phyloP scores from a whole-genome alignment of 108 stramenopile species.

The Fragilariopsis cylindrus region DNA sequence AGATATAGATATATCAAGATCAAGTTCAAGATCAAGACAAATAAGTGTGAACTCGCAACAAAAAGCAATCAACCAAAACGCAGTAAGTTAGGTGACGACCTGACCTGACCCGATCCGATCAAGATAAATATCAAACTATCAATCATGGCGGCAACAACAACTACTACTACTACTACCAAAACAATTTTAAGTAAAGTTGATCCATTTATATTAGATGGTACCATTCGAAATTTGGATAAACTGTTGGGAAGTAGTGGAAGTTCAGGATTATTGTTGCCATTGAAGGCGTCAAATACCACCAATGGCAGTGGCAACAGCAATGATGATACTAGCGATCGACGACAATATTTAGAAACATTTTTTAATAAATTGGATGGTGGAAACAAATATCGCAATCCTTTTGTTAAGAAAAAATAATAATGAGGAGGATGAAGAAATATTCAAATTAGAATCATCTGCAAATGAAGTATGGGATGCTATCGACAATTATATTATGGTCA shows the following conservation, averaged over 20 bases:
- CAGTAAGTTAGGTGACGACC: too few species aligned
- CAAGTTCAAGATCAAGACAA: too few species aligned
- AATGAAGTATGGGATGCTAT: constrained; percentile 96
- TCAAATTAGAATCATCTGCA: constrained; percentile 41
- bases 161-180: too few species aligned
- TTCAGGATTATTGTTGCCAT: neutral
- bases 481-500: constrained; percentile 87
- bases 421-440: neutral
- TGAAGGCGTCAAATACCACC: neutral
- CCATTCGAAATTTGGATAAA: neutral
- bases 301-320: neutral
- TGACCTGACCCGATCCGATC: too few species aligned
- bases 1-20: too few species aligned
- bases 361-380: neutral
- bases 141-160: too few species aligned
- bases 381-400: neutral
- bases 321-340: neutral
- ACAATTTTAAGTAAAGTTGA: neutral
- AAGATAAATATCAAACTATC: too few species aligned
- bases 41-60: too few species aligned
- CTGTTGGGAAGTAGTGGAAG: neutral
- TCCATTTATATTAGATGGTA: neutral
- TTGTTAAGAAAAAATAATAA: neutral
- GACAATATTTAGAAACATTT: neutral
- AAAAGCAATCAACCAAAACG: too few species aligned